A percentile compares a stretch with the other conserved stretches of the same genome.
Evolutionary conservation across 495 filamentous ascomycete genomes (phyloP).

Genomic region (Annulohypoxylon bovei): DNA sequence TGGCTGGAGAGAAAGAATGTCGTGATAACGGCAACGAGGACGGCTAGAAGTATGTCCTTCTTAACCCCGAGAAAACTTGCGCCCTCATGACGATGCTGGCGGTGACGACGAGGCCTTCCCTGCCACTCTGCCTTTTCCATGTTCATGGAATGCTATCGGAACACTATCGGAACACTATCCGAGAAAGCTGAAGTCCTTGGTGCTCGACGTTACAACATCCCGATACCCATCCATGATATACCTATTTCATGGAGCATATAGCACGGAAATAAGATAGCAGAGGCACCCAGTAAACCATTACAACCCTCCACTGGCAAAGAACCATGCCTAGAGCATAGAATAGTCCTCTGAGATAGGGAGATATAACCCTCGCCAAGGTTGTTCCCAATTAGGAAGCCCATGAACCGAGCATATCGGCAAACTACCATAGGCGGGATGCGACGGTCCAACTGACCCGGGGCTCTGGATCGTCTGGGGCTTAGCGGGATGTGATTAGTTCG

Average conservation of each 20-base stretch:
- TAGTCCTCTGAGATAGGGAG: neutral
- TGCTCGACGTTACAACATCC: neutral
- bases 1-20: slow-evolving; percentile 26
- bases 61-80: slow-evolving; percentile 6
- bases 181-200: neutral
- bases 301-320: neutral
- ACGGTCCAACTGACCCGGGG: neutral
- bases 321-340: neutral
- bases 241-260: neutral
- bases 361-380: slow-evolving; percentile 6
- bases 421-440: neutral
- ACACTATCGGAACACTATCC: slow-evolving; percentile 1
- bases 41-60: slow-evolving; percentile 17
- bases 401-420: slow-evolving; percentile 9
- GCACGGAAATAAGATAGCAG: neutral
- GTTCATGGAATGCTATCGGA: neutral
- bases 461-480: slow-evolving; percentile 1
- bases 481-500: slow-evolving; percentile 1
- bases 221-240: slow-evolving; percentile 10
- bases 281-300: neutral
- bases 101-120: slow-evolving; percentile 1
- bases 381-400: slow-evolving; percentile 16
- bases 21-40: slow-evolving; percentile 21
- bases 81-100: neutral
- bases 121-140: slow-evolving; percentile 28